Base-by-base conservation (phyloP, 2,329 filamentous ascomycete genomes). In the Fonsecaea erecta region DNA sequence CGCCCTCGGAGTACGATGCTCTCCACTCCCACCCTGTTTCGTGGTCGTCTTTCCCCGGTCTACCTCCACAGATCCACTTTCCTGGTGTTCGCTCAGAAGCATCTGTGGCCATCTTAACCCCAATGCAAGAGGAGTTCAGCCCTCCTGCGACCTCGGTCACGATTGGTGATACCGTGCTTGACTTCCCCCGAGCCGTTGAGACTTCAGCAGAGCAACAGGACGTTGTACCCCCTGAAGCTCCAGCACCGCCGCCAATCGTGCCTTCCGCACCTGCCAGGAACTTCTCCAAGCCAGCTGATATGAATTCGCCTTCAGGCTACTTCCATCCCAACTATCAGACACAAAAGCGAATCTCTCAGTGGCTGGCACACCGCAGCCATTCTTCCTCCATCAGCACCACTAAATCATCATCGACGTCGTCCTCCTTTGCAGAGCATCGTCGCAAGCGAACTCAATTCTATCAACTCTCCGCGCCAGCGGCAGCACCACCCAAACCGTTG, bases 61-160 rank as follows among this genome's bases (percentile, higher is more conserved):
- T 68, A n/a, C 68, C 69, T 40, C 65, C 69, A 21, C 63, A 54
- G 67, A 76, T 72, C 70, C 75, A 65, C 70, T 62, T 66, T 68
- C 71, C 68, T 67, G 75, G 55, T 62, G 57, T 37, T 40, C 71
- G 69, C 63, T 70, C 51, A 43, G 64, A 70, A 43, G 54, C 58
- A 16, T 68, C 69, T 0, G 68, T 70, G 53, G 64, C 64, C 2
- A 60, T 72, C 8, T 62, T 72, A 18, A 69, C 58, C n/a, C 69
- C 70, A 1, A 72, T 72, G 70, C 58, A 68, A 51, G 70, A 72
- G 53, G 70, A 72, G 46, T 68, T 70, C 63, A 71, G 66, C 21
- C 70, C 70, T 35, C 67, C 66, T 9, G 28, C 53, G 21, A 68
- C 69, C 11, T 69, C 69, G 12, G 65, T 69, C n/a, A 60, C 64